Percentiles rank a stretch among this genome's conserved stretches.
phyloP scores from a whole-genome alignment of 805 yeast species.

The Kodamaea hsintzibuensis region DNA sequence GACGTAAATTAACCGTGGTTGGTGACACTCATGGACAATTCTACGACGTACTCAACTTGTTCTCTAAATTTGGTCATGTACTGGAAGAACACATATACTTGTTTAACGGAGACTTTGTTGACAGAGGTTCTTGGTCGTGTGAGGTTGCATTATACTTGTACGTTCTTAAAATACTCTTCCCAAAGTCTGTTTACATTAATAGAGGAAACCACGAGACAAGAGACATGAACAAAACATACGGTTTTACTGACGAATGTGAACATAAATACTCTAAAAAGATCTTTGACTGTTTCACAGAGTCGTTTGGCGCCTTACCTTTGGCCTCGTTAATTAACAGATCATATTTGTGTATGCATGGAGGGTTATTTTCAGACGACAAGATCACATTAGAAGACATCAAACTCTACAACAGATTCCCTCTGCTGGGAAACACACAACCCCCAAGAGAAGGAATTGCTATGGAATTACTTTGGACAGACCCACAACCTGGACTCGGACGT shows the following conservation, averaged over 20 bases:
- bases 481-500: slow-evolving; percentile 76
- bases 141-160: slow-evolving; percentile 87
- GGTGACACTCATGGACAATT: slow-evolving; percentile 99
- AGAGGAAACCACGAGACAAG: slow-evolving; percentile 97
- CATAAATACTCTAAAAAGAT: slow-evolving; percentile 80
- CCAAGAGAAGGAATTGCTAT: slow-evolving; percentile 90
- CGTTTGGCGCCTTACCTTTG: slow-evolving; percentile 83
- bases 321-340: slow-evolving; percentile 77
- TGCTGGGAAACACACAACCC: slow-evolving; percentile 64
- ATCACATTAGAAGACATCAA: slow-evolving; percentile 75
- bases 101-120: slow-evolving; percentile 97
- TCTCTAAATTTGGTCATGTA: slow-evolving; percentile 73
- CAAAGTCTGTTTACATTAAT: slow-evolving; percentile 69
- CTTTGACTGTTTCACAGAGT: slow-evolving; percentile 80
- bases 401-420: slow-evolving; percentile 62
- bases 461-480: slow-evolving; percentile 98
- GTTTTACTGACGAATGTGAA: slow-evolving; percentile 95
- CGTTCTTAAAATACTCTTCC: slow-evolving; percentile 74
- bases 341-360: slow-evolving; percentile 94
- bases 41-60: slow-evolving; percentile 82
- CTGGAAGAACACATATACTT: slow-evolving; percentile 66
- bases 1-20: slow-evolving; percentile 72
- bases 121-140: slow-evolving; percentile 97
- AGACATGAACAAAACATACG: slow-evolving; percentile 95
- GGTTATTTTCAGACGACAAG: slow-evolving; percentile 77